Evolutionary conservation across 163 green algal genomes (phyloP), one percentile per base, ranked within the genome.

Genomic region (Scenedesmus sp.): DNA sequence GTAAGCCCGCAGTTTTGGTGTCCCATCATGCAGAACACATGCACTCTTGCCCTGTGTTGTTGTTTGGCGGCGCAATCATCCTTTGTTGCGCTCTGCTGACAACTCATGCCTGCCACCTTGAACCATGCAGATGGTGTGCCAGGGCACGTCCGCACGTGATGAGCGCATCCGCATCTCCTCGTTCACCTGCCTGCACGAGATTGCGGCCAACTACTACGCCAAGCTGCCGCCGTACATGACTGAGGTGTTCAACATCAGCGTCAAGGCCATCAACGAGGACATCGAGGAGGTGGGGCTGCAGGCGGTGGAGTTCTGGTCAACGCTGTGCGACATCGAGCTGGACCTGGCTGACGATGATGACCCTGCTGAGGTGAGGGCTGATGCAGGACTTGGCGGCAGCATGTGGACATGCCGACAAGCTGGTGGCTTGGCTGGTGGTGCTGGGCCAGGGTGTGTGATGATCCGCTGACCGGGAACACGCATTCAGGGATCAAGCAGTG

Each of bases 271-370:
- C 73, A 94, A 96, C 90, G 94, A 97, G 42, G 97, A 99, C 87
- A 93, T 98, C 70, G 97, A 99, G 93, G 95, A 97, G 30, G 98
- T 99, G 40, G 97, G 96, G 15, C 92, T 95, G 68, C 97, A 99
- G 95, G 98, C 98, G n/a, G 96, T 99, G 12, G 98, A 99, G 96
- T 98, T 99, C 61, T 99, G 98, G 98, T 94, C 81, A 82, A 96
- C 94, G 7, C 81, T 96, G 2, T 94, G 90, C n/a, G 94, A 96
- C 59, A 94, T 92, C 46, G 96, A 98, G 90, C 91, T 96, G 61
- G 96, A 98, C 56, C 94, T 97, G 49, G 82, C 94, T 26, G 93
- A 96, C 12, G 93, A 97, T 80, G 92, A 87, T 30, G 78, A 91
- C 79, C 53, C 89, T 56, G 26, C 56, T 30, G 89, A 89, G 83